Conservation (phyloP, 352 stramenopile species). For the Pythium phragmiticola region DNA sequence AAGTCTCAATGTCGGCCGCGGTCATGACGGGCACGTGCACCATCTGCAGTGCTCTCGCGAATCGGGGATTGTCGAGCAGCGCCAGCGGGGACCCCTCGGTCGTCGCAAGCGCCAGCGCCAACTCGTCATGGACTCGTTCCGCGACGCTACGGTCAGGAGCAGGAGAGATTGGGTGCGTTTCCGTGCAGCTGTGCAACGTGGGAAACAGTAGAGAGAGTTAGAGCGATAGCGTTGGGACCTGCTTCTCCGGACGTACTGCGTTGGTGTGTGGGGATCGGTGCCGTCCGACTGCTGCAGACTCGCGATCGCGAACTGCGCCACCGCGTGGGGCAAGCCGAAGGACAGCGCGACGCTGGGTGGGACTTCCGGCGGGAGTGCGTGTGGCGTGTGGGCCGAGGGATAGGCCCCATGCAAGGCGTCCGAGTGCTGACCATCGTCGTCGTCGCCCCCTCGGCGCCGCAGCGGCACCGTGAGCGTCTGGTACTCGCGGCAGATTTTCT, state of each 20-base stretch:
- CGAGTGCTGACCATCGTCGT: not conserved
- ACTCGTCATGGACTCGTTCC: slow-evolving; percentile 26
- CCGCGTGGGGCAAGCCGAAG: not conserved
- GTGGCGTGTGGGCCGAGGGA: not conserved
- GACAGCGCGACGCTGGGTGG: not conserved
- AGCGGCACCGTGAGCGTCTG: slow-evolving; percentile 32
- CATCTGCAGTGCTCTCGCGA: slow-evolving; percentile 21
- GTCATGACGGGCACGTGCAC: slow-evolving; percentile 24
- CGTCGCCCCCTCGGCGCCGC: slow-evolving; percentile 16
- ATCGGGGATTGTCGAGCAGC: slow-evolving; percentile 33
- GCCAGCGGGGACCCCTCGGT: slow-evolving; percentile 3
- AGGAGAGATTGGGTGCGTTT: not conserved
- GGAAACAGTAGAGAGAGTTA: not conserved
- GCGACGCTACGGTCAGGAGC: not conserved
- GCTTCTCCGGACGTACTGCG: not conserved
- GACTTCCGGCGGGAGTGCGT: not conserved
- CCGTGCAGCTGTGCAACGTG: not conserved
- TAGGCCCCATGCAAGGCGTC: not conserved
- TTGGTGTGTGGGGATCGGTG: not conserved
- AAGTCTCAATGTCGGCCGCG: slow-evolving; percentile 1
- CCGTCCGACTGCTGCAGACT: not conserved
- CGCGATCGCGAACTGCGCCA: not conserved
- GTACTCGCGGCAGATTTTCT: slow-evolving; percentile 46
- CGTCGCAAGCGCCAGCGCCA: slow-evolving; percentile 33
- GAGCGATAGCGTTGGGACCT: not conserved